Evolutionary conservation across 2,329 filamentous ascomycete genomes (phyloP).

Genomic region (Huntiella savannae): DNA sequence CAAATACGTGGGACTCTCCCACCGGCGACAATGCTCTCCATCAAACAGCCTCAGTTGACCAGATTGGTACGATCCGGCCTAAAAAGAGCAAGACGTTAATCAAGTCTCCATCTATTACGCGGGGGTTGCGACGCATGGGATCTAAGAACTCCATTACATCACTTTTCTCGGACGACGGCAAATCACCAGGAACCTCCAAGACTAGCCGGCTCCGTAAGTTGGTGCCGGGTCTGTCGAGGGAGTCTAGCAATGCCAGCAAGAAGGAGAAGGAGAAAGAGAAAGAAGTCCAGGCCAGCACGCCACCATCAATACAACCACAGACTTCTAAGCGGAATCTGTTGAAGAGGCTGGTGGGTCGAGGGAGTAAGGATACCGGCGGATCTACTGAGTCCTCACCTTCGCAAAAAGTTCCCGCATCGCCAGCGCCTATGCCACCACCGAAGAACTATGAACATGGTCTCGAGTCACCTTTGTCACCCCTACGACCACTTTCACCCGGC

Average conservation of each 20-base stretch:
- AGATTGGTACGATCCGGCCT: conserved; percentile 3
- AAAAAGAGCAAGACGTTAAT: conserved; percentile 8
- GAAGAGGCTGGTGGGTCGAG: not conserved
- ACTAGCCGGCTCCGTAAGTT: conserved; percentile 8
- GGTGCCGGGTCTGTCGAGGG: conserved; percentile 8
- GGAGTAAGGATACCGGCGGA: no score
- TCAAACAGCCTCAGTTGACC: conserved; percentile 2
- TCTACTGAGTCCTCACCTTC: no score
- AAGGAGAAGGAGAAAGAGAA: conserved; percentile 6
- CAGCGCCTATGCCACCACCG: no score
- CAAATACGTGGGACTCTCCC: not conserved
- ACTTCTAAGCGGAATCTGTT: conserved; percentile 1
- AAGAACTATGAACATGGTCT: not conserved
- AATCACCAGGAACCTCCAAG: conserved; percentile 4
- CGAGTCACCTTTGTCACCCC: conserved; percentile 2
- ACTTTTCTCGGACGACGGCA: conserved; percentile 8
- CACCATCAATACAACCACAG: not conserved
- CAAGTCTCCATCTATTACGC: conserved; percentile 8
- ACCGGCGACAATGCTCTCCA: conserved; percentile 1
- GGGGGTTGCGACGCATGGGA: conserved; percentile 8
- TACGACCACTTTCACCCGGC: conserved; percentile 1
- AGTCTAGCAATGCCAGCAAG: conserved; percentile 5
- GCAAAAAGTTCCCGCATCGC: no score
- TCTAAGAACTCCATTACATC: conserved; percentile 10
- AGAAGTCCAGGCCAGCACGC: not conserved